phyloP scores from a whole-genome alignment of 352 stramenopile species.

The Pythium volutum region DNA sequence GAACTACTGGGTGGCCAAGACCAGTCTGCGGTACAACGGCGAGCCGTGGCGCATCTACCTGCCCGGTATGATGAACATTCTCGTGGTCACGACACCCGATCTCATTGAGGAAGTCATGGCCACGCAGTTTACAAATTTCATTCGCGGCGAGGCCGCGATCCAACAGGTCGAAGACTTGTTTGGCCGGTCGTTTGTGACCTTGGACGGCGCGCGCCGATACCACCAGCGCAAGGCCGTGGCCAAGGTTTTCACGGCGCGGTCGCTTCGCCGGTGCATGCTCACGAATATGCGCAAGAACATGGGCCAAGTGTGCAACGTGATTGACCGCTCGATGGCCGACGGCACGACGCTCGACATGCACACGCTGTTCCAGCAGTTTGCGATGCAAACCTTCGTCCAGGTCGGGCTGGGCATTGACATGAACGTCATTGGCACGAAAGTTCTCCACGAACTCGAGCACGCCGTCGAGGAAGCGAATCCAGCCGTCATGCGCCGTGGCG shows the following conservation, averaged over 20 bases:
- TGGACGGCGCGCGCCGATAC: slow-evolving; percentile 28
- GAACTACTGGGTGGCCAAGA: slow-evolving; percentile 45
- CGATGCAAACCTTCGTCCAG: slow-evolving; percentile 52
- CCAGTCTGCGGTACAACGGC: slow-evolving; percentile 5
- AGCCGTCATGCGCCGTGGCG: slow-evolving; percentile 39
- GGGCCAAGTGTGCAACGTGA: slow-evolving; percentile 8
- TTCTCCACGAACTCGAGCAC: slow-evolving; percentile 40
- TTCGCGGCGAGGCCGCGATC: slow-evolving; percentile 21
- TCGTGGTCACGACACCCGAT: slow-evolving; percentile 27
- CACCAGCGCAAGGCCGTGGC: slow-evolving; percentile 31
- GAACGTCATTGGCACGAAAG: slow-evolving; percentile 30
- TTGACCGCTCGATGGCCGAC: slow-evolving; percentile 2
- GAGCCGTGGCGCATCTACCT: slow-evolving; percentile 25
- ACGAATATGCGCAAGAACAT: slow-evolving; percentile 22
- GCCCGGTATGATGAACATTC: slow-evolving; percentile 9
- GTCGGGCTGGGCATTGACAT: slow-evolving; percentile 47
- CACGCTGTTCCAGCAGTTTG: slow-evolving; percentile 43
- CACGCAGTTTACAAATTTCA: slow-evolving; percentile 32
- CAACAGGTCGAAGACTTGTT: slow-evolving; percentile 24
- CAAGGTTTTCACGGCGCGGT: slow-evolving; percentile 31
- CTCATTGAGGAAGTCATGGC: slow-evolving; percentile 30
- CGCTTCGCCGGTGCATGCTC: slow-evolving; percentile 28
- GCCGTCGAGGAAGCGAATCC: slow-evolving; percentile 33
- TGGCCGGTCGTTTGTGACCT: slow-evolving; percentile 22
- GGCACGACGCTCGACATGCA: slow-evolving; percentile 16